These are phyloP conservation scores for Chlamydomonas sp. DNA, from an alignment of 139 green algal genomes.

Conservation along the genomic window DNA sequence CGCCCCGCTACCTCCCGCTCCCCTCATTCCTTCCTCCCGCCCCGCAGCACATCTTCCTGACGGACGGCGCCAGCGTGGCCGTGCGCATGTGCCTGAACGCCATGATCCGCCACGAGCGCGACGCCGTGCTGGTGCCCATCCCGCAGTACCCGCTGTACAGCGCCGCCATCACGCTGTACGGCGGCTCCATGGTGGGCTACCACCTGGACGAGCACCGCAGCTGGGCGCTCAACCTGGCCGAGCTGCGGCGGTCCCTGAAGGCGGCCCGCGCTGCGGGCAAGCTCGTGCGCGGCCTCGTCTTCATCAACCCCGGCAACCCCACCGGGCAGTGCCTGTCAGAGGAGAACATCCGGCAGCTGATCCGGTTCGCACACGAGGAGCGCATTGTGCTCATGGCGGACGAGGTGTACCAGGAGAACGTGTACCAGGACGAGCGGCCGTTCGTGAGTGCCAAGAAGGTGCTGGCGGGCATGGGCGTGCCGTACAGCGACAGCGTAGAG, in stretches of 20 bases:
- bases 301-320: constrained; percentile 97
- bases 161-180: constrained; percentile 86
- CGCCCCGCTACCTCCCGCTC: too few species aligned
- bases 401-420: constrained; percentile 91
- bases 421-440: constrained; percentile 76
- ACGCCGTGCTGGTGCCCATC: constrained; percentile 83
- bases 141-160: constrained; percentile 94
- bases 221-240: constrained; percentile 69
- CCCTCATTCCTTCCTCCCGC: not conserved
- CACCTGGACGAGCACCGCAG: constrained; percentile 74
- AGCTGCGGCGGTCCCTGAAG: constrained; percentile 50
- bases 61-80: constrained; percentile 84
- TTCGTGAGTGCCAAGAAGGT: constrained; percentile 91
- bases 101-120: constrained; percentile 69
- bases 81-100: constrained; percentile 78
- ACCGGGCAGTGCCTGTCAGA: constrained; percentile 77
- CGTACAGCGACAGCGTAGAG: constrained; percentile 69
- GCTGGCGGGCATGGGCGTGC: constrained; percentile 76
- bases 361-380: constrained; percentile 81
- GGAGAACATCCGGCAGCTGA: constrained; percentile 76
- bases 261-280: constrained; percentile 63
- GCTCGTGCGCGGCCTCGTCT: constrained; percentile 83
- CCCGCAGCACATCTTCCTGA: constrained; percentile 87
- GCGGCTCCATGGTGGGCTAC: constrained; percentile 79
- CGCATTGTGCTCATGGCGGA: constrained; percentile 85